Conservation (phyloP, 345 rosid species). For the Eucalyptus tenuipes region DNA sequence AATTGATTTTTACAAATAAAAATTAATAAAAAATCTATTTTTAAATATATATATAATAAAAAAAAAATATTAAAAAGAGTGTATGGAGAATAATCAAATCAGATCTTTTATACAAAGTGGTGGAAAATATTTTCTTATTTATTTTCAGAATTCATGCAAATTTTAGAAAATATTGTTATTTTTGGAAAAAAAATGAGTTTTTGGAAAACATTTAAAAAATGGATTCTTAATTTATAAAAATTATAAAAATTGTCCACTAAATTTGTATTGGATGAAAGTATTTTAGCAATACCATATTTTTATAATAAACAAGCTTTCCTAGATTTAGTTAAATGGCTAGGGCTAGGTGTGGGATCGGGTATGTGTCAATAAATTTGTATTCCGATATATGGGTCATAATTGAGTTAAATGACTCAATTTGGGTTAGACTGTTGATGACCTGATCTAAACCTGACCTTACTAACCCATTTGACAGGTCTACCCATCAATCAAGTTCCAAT, state of each 20-base stretch:
- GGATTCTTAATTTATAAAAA: background rate
- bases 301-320: background rate
- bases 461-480: background rate
- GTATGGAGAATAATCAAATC: background rate
- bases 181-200: background rate
- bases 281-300: too few relatives aligned
- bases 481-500: background rate
- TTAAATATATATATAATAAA: too few relatives aligned
- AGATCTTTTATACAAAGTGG: too few relatives aligned
- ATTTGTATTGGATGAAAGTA: too few relatives aligned
- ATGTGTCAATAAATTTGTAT: background rate
- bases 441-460: too few relatives aligned
- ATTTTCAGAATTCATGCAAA: background rate
- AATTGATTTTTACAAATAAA: too few relatives aligned
- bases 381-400: fast-evolving
- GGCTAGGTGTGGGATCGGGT: background rate
- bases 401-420: background rate
- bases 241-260: too few relatives aligned
- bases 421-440: background rate
- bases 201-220: too few relatives aligned
- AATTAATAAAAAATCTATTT: too few relatives aligned
- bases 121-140: too few relatives aligned
- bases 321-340: background rate
- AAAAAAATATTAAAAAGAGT: background rate
- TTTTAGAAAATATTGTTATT: background rate